Conservation (phyloP, 768 basidiomycete genomes). For the Pisolithus albus region DNA sequence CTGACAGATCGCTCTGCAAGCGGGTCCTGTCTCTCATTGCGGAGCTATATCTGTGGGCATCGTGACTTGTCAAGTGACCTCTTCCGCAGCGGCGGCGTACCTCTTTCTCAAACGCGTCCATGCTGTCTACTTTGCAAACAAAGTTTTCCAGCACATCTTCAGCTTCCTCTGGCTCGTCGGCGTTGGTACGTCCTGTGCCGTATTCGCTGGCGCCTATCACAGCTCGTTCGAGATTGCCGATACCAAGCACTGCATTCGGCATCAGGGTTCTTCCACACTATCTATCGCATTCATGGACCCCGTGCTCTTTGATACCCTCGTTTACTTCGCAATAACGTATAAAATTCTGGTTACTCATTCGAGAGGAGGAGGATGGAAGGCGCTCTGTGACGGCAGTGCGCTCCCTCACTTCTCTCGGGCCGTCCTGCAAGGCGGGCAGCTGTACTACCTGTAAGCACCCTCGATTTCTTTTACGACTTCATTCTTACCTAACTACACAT, state of each 20-base stretch:
- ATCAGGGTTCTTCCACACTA: conserved; percentile 9
- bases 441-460: conserved; percentile 27
- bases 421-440: conserved; percentile 26
- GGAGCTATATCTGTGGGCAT: neutral
- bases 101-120: conserved; percentile 28
- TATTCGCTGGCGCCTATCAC: conserved; percentile 16
- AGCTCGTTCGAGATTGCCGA: conserved; percentile 16
- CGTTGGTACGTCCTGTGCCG: conserved; percentile 15
- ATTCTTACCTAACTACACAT: neutral
- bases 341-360: conserved; percentile 12
- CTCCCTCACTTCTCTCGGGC: conserved; percentile 22
- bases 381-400: conserved; percentile 12
- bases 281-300: conserved; percentile 15
- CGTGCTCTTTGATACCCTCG: conserved; percentile 23
- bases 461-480: neutral
- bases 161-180: conserved; percentile 23
- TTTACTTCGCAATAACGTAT: conserved; percentile 28
- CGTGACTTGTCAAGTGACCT: neutral
- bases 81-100: conserved; percentile 15
- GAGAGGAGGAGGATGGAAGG: conserved; percentile 6
- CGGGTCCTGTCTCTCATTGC: conserved; percentile 4
- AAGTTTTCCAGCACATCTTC: conserved; percentile 13
- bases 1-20: neutral
- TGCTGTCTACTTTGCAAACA: conserved; percentile 22
- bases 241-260: conserved; percentile 22